Base-by-base conservation (phyloP, 345 rosid genomes). In the Mercurialis annua region DNA sequence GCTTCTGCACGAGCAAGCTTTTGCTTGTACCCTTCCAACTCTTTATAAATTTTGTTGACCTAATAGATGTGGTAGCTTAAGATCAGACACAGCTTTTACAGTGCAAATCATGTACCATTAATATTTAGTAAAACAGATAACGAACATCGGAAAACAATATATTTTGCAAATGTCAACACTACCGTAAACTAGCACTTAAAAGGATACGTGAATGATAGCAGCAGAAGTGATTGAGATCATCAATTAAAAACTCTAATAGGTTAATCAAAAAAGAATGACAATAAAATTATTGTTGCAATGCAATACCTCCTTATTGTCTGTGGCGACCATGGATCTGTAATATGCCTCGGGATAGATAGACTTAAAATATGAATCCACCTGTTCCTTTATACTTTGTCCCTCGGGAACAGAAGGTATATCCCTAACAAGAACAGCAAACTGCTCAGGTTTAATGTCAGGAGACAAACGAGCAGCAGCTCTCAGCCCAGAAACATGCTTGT, bases 1-100 rank as follows among this genome's bases (percentile, higher is more conserved):
- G 87, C 90, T 78, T 90, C 97, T 9, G 93, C 86, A 16, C 70
- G 96, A 2, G 70, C 87, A 55, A 90, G 96, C 82, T 90, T 92
- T 85, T 88, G 90, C 72, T 70, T 88, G 83, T 72, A 92, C 38
- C 89, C 88, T 79, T 87, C 96, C 77, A 93, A 67, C 21, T 82
- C 77, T 63, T 70, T 49, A 79, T 86, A 84, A 62, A 90, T 84
- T 80, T 93, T 90, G 78, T 90, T 76, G 62, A 83, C 94, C 98
- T 92, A 70, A 11, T 58, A 52, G 27, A 55, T 36, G 31, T 17
- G n/a, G n/a, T n/a, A n/a, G n/a, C n/a, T n/a, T n/a, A n/a, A n/a
- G n/a, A n/a, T 51, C 65, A 14, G 48, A n/a, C 10, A 21, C 24
- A 33, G 18, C 52, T 21, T 26, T 0, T 44, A 4, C 17, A 33